Percentiles rank a stretch among this genome's conserved stretches.
These are phyloP conservation scores for Vararia minispora DNA, from an alignment of 768 basidiomycete genomes.

Conservation along the genomic window DNA sequence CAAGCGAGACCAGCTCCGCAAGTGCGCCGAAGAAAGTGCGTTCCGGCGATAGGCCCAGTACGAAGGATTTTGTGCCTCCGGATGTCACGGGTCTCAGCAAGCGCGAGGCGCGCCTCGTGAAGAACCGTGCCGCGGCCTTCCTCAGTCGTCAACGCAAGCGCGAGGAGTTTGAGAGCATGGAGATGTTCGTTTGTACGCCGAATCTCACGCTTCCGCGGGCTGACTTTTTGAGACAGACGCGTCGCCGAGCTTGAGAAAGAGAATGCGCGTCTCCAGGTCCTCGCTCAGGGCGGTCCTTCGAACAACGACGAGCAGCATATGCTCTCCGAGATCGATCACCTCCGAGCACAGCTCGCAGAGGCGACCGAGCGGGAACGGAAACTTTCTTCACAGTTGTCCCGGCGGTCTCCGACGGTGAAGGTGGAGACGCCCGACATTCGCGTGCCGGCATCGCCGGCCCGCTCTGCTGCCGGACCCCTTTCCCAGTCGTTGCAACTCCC, in stretches of 20 bases:
- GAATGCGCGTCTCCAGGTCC: slow-evolving; percentile 57
- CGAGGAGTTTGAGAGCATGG: slow-evolving; percentile 88
- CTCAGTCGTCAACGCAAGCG: slow-evolving; percentile 85
- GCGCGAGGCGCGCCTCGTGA: slow-evolving; percentile 83
- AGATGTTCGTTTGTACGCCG: slow-evolving; percentile 53
- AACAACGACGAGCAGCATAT: slow-evolving; percentile 26
- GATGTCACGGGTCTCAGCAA: slow-evolving; percentile 83
- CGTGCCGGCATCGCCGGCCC: slow-evolving; percentile 29
- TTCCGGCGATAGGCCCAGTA: slow-evolving; percentile 38
- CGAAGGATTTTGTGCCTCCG: slow-evolving; percentile 81
- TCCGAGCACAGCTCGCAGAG: slow-evolving; percentile 52
- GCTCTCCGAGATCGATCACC: slow-evolving; percentile 51
- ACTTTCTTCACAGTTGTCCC: slow-evolving; percentile 50
- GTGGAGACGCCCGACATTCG: slow-evolving; percentile 46
- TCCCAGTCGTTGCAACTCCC: slow-evolving; percentile 45
- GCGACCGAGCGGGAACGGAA: slow-evolving; percentile 58
- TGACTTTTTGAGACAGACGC: slow-evolving; percentile 37
- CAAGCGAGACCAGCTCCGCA: slow-evolving; percentile 13
- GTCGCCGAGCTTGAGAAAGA: slow-evolving; percentile 80
- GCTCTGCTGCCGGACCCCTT: slow-evolving; percentile 24
- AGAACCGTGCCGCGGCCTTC: slow-evolving; percentile 89
- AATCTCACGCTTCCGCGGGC: neutral
- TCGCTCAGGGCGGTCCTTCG: slow-evolving; percentile 35
- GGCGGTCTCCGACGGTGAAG: slow-evolving; percentile 32
- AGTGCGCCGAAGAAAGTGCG: slow-evolving; percentile 33